Conservation (phyloP, 495 filamentous ascomycete species). For the Astrocystis sublimbata region DNA sequence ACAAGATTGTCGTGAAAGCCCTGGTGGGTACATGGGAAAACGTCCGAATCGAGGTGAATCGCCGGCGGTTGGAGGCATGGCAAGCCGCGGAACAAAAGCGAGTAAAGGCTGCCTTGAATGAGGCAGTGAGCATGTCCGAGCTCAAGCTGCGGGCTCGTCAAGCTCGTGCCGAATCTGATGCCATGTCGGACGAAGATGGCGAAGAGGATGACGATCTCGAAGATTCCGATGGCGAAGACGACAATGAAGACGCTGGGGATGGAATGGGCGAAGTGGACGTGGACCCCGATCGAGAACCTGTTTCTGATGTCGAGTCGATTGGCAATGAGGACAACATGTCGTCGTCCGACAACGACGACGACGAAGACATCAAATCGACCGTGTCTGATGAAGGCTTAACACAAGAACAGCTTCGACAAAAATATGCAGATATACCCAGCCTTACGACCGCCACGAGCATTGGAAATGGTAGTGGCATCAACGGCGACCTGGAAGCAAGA, state of each 20-base stretch:
- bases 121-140: slow-evolving; percentile 73
- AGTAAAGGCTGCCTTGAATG: slow-evolving; percentile 78
- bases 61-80: slow-evolving; percentile 70
- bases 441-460: slow-evolving; percentile 23
- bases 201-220: slow-evolving; percentile 44
- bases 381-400: slow-evolving; percentile 72
- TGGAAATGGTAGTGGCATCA: slow-evolving; percentile 15
- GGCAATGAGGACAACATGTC: slow-evolving; percentile 68
- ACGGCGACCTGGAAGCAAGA: slow-evolving; percentile 37
- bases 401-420: slow-evolving; percentile 72
- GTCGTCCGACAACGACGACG: slow-evolving; percentile 59
- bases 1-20: slow-evolving; percentile 69
- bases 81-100: slow-evolving; percentile 80
- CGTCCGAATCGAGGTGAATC: slow-evolving; percentile 72
- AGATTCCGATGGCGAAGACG: slow-evolving; percentile 51
- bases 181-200: slow-evolving; percentile 56
- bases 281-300: slow-evolving; percentile 65
- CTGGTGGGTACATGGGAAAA: slow-evolving; percentile 78
- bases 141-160: slow-evolving; percentile 56
- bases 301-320: slow-evolving; percentile 42
- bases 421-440: slow-evolving; percentile 71
- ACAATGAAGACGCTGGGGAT: too few relatives aligned
- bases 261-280: slow-evolving; percentile 51
- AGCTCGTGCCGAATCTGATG: slow-evolving; percentile 48
- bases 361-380: slow-evolving; percentile 60